A percentile compares a stretch with the other conserved stretches of the same genome.
Evolutionary conservation across 352 stramenopile species (phyloP).

Genomic region (Globisporangium takayamanum): DNA sequence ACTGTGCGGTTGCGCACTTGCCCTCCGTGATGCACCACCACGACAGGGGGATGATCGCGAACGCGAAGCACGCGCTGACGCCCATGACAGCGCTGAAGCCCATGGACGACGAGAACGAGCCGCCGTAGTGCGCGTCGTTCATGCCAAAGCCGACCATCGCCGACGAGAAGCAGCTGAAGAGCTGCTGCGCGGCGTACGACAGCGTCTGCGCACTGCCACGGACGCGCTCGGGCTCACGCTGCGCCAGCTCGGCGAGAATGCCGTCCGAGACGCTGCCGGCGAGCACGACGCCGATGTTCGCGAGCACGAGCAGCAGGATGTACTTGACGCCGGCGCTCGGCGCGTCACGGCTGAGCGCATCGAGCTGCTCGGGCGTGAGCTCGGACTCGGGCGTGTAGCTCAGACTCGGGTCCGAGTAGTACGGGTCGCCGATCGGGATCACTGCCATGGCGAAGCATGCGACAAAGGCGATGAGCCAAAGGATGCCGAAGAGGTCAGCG

Average conservation of each 20-base stretch:
- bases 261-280: too few relatives aligned
- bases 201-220: background rate
- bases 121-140: background rate
- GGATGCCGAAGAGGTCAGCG: constrained; percentile 9
- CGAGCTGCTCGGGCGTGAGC: too few relatives aligned
- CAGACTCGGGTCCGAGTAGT: constrained; percentile 41
- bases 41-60: too few relatives aligned
- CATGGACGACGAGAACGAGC: background rate
- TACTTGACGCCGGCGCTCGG: too few relatives aligned
- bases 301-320: too few relatives aligned
- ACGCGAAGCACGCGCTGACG: background rate
- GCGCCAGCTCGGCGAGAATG: too few relatives aligned
- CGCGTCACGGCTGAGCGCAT: too few relatives aligned
- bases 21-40: too few relatives aligned
- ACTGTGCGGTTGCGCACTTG: too few relatives aligned
- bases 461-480: constrained; percentile 36
- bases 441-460: constrained; percentile 32
- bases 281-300: too few relatives aligned
- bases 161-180: background rate
- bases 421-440: constrained; percentile 34
- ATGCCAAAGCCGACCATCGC: background rate
- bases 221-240: too few relatives aligned
- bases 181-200: background rate
- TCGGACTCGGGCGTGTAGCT: too few relatives aligned
- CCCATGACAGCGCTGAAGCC: constrained; percentile 1